phyloP scores from a whole-genome alignment of 345 rosid genomes.

The Lagerstroemia speciosa region DNA sequence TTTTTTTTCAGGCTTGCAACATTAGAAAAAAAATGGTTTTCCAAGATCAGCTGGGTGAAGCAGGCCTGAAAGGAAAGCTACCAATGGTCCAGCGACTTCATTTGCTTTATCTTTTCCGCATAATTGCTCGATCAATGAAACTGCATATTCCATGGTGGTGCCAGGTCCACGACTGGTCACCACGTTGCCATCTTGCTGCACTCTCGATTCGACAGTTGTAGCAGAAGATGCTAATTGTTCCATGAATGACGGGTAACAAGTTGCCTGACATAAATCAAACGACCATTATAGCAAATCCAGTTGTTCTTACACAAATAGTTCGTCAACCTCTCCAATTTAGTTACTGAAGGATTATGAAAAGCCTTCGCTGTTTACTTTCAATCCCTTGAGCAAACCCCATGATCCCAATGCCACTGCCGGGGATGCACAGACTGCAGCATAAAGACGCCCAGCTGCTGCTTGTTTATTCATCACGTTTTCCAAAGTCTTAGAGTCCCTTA shows the following conservation, averaged over 20 bases:
- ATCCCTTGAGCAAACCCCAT: slow-evolving; percentile 84
- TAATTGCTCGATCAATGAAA: slow-evolving; percentile 61
- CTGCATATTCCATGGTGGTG: slow-evolving; percentile 80
- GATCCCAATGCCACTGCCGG: slow-evolving; percentile 76
- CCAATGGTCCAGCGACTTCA: slow-evolving; percentile 68
- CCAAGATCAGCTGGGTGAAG: background rate
- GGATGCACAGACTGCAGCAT: slow-evolving; percentile 83
- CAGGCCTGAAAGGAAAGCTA: slow-evolving; percentile 11
- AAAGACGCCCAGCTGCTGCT: slow-evolving; percentile 57
- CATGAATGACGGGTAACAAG: slow-evolving; percentile 80
- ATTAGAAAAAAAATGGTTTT: background rate
- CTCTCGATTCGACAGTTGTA: slow-evolving; percentile 70
- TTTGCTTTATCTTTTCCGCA: slow-evolving; percentile 69
- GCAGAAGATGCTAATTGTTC: slow-evolving; percentile 62
- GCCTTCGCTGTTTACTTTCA: slow-evolving; percentile 36
- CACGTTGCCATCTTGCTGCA: slow-evolving; percentile 61
- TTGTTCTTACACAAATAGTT: background rate
- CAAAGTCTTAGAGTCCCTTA: slow-evolving; percentile 52
- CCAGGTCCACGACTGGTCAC: slow-evolving; percentile 89
- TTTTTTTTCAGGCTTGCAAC: background rate
- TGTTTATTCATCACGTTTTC: slow-evolving; percentile 75
- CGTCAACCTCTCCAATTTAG: background rate
- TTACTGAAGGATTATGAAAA: background rate
- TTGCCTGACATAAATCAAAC: slow-evolving; percentile 44
- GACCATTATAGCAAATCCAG: background rate